Percentiles rank a stretch among this genome's conserved stretches.
Conservation (phyloP, 169 alveolate genomes). For the Eimeria necatrix region DNA sequence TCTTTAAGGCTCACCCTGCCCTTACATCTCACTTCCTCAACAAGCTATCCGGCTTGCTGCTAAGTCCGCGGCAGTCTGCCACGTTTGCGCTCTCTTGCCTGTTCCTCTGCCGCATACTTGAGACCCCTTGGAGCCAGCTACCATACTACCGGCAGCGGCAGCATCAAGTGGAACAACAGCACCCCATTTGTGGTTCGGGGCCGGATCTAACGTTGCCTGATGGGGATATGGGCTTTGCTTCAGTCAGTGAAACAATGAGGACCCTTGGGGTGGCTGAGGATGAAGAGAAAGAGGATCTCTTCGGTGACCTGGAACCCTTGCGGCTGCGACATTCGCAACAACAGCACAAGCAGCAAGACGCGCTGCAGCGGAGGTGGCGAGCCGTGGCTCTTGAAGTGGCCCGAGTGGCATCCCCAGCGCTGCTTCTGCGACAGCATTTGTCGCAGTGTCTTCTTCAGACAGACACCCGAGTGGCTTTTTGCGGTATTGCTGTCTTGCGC, state of each 20-base stretch:
- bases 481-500: constrained; percentile 45
- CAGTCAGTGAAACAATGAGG: background rate
- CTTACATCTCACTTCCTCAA: background rate
- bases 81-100: constrained; percentile 61
- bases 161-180: constrained; percentile 10
- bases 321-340: constrained; percentile 49
- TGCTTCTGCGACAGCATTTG: constrained; percentile 66
- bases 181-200: background rate
- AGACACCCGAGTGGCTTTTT: constrained; percentile 17
- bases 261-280: background rate
- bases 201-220: no score
- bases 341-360: constrained; percentile 49
- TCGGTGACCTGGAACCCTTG: constrained; percentile 40
- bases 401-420: constrained; percentile 31
- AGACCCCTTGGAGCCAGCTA: constrained; percentile 14
- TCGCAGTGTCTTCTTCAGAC: constrained; percentile 62
- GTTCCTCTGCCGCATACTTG: constrained; percentile 66
- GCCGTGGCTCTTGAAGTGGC: constrained; percentile 27
- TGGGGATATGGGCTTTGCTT: background rate
- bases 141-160: background rate
- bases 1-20: constrained; percentile 47
- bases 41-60: background rate
- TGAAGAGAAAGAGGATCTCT: background rate
- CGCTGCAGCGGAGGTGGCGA: constrained; percentile 18
- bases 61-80: constrained; percentile 41